Conservation (phyloP, 2,329 filamentous ascomycete species). For the Raffaelea albimanens region DNA sequence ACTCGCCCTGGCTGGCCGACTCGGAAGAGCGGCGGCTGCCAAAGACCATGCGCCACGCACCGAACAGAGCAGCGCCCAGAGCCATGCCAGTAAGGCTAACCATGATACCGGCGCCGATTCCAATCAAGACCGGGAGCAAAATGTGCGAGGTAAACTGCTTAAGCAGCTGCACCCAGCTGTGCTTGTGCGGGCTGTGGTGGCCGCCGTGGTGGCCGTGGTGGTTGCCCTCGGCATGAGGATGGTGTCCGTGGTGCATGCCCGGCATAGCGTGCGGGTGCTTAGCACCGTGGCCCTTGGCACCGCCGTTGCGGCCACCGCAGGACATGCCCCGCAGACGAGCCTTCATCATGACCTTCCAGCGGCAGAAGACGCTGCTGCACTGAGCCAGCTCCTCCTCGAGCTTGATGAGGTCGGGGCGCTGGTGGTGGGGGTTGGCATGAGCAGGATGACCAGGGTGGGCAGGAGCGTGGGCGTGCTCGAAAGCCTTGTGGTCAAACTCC, state of each 20-base stretch:
- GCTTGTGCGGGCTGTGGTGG: constrained; percentile 18
- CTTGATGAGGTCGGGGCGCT: not conserved
- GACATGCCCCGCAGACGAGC: constrained; percentile 25
- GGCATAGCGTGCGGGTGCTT: not conserved
- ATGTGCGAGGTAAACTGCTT: constrained; percentile 52
- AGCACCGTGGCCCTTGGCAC: constrained; percentile 4
- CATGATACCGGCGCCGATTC: constrained; percentile 57
- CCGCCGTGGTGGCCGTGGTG: not conserved
- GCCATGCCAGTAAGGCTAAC: constrained; percentile 61
- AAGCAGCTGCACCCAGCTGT: constrained; percentile 37
- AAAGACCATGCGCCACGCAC: constrained; percentile 43
- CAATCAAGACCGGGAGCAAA: constrained; percentile 58
- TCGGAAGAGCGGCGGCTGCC: constrained; percentile 20
- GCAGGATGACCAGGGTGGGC: not conserved
- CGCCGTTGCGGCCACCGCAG: constrained; percentile 28
- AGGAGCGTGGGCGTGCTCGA: too few species aligned
- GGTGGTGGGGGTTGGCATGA: not conserved
- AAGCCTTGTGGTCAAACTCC: constrained; percentile 9
- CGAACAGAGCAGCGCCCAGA: constrained; percentile 51
- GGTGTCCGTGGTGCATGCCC: too few species aligned
- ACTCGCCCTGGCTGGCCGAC: not conserved
- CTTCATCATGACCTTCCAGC: constrained; percentile 41
- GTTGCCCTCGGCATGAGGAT: too few species aligned
- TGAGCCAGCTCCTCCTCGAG: constrained; percentile 19
- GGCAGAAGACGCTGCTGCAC: constrained; percentile 41